Evolutionary conservation across 2,329 filamentous ascomycete genomes (phyloP), one percentile per base, ranked within the genome.

Genomic region (Chrysoporthe puriensis): DNA sequence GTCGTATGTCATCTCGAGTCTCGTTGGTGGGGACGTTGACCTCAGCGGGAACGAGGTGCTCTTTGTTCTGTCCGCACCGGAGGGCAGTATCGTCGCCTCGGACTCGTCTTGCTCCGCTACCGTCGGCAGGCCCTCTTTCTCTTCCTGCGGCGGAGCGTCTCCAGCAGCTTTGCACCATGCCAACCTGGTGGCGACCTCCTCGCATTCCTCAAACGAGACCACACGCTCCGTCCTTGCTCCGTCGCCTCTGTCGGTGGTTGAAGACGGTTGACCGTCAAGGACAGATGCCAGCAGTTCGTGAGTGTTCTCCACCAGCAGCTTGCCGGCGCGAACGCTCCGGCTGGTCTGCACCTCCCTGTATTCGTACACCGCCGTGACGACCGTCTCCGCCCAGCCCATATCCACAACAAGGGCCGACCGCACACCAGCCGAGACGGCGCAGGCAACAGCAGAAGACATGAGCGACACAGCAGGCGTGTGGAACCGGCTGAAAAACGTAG

Each of bases 321-420:
- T 94, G 68, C 91, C 93, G 44, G 88, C 94, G 71, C 96, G 85
- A 16, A 92, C 84, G 50, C 88, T 95, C 64, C 92, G 86, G 66
- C 84, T 87, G 64, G 88, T 88, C 18, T 85, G 83, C 1, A 97
- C 88, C 76, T 97, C 94, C 64, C 92, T 90, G 77, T 94, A 97
- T 79, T 99, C 96, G 75, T 94, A 98, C 7, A 98, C 85, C 6
- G 90, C 91, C 0, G 93, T 97, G 32, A 96, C 87, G 0, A 90
- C 86, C 0, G 94, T 97, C 78, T 98, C 96, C 54, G 89, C 86
- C 96, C 96, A 99, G 56, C 95, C 96, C 69, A 99, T 85, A 75
- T 99, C 94, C 48, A 99, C 84, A 0, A 98, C 88, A 54, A 99
- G 78, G 0, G 91, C 93, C n/a, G 92, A 93, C 16, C 96, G 89